Evolutionary conservation across 73 alveolate genomes (phyloP).

Genomic region (Uronychia setigera): DNA sequence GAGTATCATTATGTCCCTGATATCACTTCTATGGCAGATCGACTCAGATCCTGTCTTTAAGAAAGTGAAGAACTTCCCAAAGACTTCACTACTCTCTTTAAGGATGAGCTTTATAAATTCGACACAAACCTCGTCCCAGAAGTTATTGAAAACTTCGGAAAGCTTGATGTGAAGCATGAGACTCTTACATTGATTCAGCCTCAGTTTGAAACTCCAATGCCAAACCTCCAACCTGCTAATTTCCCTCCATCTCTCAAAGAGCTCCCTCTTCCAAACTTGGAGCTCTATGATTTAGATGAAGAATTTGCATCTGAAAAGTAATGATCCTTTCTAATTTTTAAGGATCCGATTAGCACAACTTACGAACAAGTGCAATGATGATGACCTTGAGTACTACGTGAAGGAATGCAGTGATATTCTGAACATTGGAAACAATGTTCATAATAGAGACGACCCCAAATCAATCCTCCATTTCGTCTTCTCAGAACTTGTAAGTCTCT

Average conservation of each 20-base stretch:
- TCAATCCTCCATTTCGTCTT: conserved; percentile 87
- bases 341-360: conserved; percentile 89
- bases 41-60: conserved; percentile 91
- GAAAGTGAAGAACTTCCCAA: conserved; percentile 93
- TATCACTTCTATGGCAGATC: conserved; percentile 94
- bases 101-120: conserved; percentile 80
- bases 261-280: conserved; percentile 96
- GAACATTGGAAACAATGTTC: conserved; percentile 84
- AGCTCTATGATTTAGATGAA: conserved; percentile 97
- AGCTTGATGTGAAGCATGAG: conserved; percentile 90
- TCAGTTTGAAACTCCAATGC: conserved; percentile 99
- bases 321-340: not conserved
- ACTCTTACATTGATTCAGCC: conserved; percentile 98
- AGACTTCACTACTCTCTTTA: conserved; percentile 88
- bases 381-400: conserved; percentile 92
- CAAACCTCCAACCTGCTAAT: conserved; percentile 93
- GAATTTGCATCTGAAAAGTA: conserved; percentile 96
- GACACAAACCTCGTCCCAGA: conserved; percentile 96
- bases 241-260: conserved; percentile 98
- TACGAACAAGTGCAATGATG: conserved; percentile 94
- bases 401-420: conserved; percentile 92
- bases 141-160: conserved; percentile 75
- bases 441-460: conserved; percentile 85
- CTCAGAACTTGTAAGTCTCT: conserved; percentile 77
- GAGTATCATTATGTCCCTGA: conserved; percentile 97